phyloP scores from a whole-genome alignment of 768 basidiomycete genomes.

The Hemileccinum impolitum region DNA sequence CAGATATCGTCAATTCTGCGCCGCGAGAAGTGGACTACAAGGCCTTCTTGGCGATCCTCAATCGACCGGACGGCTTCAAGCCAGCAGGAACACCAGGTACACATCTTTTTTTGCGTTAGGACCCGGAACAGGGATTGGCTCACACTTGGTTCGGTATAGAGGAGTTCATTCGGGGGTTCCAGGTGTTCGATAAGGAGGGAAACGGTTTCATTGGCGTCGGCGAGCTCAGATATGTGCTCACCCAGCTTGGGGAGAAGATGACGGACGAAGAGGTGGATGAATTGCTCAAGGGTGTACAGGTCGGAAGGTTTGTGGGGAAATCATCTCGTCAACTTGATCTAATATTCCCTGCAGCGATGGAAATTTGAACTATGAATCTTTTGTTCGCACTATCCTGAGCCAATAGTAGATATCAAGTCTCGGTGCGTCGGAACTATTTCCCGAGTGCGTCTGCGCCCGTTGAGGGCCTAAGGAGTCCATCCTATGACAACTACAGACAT shows the following conservation, averaged over 20 bases:
- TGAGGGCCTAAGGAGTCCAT: conserved; percentile 8
- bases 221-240: conserved; percentile 78
- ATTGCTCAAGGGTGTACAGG: conserved; percentile 91
- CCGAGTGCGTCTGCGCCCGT: conserved; percentile 5
- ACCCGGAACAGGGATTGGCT: neutral
- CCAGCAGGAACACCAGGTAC: conserved; percentile 63
- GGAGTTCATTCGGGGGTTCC: conserved; percentile 99
- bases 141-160: conserved; percentile 45
- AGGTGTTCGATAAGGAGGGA: conserved; percentile 89
- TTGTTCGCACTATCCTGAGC: conserved; percentile 90
- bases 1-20: conserved; percentile 67
- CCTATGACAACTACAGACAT: conserved; percentile 3
- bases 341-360: conserved; percentile 63
- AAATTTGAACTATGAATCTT: conserved; percentile 96
- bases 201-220: conserved; percentile 64
- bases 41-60: conserved; percentile 80
- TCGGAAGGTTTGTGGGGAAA: conserved; percentile 68
- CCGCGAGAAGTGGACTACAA: conserved; percentile 91
- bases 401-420: conserved; percentile 46
- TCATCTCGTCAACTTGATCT: neutral
- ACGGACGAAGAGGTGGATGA: conserved; percentile 97
- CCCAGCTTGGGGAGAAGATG: conserved; percentile 99
- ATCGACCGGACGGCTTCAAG: conserved; percentile 34
- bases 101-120: conserved; percentile 11
- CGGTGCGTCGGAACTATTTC: neutral